Evolutionary conservation across 305 asterid genomes (phyloP).

Genomic region (Striga hermonthica): DNA sequence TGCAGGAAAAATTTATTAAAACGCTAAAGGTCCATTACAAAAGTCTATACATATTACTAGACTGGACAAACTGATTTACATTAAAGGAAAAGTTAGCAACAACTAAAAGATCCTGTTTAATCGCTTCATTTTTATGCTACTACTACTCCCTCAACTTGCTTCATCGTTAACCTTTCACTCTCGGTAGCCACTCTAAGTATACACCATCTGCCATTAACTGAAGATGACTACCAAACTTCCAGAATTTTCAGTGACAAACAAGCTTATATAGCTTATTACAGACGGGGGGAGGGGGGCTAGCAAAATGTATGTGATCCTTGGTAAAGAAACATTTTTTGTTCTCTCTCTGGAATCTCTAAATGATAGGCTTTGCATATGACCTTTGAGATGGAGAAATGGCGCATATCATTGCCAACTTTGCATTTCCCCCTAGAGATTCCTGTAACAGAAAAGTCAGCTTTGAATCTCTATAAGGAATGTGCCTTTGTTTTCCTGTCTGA

Average conservation of each 20-base stretch:
- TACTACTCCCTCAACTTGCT: neutral
- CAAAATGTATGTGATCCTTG: constrained; percentile 7
- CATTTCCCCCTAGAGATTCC: constrained; percentile 98
- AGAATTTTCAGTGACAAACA: neutral
- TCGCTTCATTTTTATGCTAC: neutral
- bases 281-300: neutral
- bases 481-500: constrained; percentile 95
- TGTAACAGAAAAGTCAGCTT: constrained; percentile 92
- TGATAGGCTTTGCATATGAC: constrained; percentile 36
- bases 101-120: neutral
- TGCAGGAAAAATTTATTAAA: neutral
- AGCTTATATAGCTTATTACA: too few species aligned
- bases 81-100: neutral
- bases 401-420: constrained; percentile 96
- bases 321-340: neutral
- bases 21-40: neutral
- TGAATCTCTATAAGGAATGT: constrained; percentile 97
- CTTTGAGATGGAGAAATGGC: constrained; percentile 92
- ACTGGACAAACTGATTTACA: too few species aligned
- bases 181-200: neutral
- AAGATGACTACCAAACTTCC: neutral
- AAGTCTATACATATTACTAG: neutral
- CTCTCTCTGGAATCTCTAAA: constrained; percentile 22
- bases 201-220: neutral
- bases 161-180: neutral